Evolutionary conservation across 305 asterid genomes (phyloP).

Genomic region (Lippia alba): DNA sequence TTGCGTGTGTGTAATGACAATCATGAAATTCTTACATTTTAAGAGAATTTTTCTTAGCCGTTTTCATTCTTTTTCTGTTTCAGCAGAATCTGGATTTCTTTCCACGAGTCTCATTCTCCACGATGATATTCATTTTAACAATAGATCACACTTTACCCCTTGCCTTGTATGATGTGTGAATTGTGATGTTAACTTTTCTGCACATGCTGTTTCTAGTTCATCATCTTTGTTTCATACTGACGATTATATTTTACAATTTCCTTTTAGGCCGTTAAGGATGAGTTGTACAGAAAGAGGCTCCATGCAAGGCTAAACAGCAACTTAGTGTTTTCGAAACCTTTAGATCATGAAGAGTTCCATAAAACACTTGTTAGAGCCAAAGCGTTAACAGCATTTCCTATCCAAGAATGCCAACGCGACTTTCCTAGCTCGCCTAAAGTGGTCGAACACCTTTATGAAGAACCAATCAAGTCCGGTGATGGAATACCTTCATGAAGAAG

Average conservation of each 20-base stretch:
- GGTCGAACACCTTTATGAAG: conserved; percentile 49
- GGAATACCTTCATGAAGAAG: conserved; percentile 38
- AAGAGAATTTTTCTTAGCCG: neutral
- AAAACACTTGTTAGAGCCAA: conserved; percentile 55
- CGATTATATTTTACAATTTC: conserved; percentile 8
- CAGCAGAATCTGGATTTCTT: neutral
- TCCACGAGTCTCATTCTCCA: neutral
- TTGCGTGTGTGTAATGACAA: neutral
- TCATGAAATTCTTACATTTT: neutral
- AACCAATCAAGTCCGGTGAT: conserved; percentile 47
- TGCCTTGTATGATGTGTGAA: neutral
- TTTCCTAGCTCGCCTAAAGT: conserved; percentile 46
- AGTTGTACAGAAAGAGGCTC: conserved; percentile 54
- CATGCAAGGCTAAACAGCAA: conserved; percentile 39
- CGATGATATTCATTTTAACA: neutral
- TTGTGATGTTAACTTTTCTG: neutral
- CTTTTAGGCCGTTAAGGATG: conserved; percentile 77
- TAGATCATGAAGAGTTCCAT: conserved; percentile 67
- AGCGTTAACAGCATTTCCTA: conserved; percentile 31
- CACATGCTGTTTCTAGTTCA: neutral
- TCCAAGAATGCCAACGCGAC: conserved; percentile 44
- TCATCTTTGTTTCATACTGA: conserved; percentile 23
- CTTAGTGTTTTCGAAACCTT: conserved; percentile 52
- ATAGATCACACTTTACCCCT: neutral
- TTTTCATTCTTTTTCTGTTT: neutral